These are phyloP conservation scores for Fagopyrum tataricum DNA, from an alignment of 148 eudicot genomes.

Conservation along the genomic window DNA sequence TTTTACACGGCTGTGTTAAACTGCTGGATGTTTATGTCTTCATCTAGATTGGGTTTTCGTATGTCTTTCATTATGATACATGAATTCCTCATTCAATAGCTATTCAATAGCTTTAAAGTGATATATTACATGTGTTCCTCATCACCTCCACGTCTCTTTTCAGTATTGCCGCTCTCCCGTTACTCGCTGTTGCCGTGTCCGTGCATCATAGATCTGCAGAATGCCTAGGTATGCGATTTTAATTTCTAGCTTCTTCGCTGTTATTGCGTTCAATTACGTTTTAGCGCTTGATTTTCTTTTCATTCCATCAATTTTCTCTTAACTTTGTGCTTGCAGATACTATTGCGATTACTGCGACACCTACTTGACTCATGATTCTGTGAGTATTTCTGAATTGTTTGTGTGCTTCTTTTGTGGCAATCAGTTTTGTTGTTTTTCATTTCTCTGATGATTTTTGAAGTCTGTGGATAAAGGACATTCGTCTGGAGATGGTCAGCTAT, in stretches of 20 bases:
- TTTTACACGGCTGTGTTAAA: too few relatives aligned
- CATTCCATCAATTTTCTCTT: not conserved
- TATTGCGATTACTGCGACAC: constrained; percentile 96
- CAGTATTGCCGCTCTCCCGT: too few relatives aligned
- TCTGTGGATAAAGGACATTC: not conserved
- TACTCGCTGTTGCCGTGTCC: too few relatives aligned
- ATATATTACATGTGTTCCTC: too few relatives aligned
- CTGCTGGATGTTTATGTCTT: too few relatives aligned
- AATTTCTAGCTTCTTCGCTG: not conserved
- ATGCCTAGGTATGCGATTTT: constrained; percentile 11
- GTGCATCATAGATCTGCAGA: not conserved
- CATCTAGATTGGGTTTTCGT: too few relatives aligned
- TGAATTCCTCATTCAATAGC: too few relatives aligned
- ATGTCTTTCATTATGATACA: too few relatives aligned
- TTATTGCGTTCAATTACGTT: not conserved
- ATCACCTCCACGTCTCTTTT: too few relatives aligned
- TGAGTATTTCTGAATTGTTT: constrained; percentile 23
- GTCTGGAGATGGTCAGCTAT: not conserved
- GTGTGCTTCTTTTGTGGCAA: not conserved
- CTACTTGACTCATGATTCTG: constrained; percentile 92
- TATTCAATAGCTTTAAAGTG: too few relatives aligned
- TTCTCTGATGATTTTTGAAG: not conserved
- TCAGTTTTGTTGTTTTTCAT: not conserved
- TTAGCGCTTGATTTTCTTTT: not conserved
- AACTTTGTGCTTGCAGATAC: constrained; percentile 44